Percentiles rank a stretch among this genome's conserved stretches.
phyloP scores from a whole-genome alignment of 169 alveolate species.

The Perkinsus chesapeaki region DNA sequence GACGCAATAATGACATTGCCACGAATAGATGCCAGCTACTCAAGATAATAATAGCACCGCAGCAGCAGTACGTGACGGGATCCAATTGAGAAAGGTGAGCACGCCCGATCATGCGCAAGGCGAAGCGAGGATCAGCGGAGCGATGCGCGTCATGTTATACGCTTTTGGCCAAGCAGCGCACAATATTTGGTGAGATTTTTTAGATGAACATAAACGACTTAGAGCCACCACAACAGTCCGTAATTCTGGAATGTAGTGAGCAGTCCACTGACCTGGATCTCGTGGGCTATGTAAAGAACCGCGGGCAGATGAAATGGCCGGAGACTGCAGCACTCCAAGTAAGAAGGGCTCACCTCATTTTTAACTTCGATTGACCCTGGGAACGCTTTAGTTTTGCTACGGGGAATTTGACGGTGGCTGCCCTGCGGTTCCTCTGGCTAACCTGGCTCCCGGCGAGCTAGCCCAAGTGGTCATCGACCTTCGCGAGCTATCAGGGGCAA shows the following conservation, averaged over 20 bases:
- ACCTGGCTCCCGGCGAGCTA: not conserved
- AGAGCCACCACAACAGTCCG: not conserved
- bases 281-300: not conserved
- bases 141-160: not conserved
- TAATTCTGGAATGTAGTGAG: not conserved
- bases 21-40: not conserved
- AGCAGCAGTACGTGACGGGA: no score
- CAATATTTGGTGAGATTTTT: no score
- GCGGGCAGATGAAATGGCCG: not conserved
- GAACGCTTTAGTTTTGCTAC: not conserved
- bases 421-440: not conserved
- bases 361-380: no score
- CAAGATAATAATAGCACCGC: not conserved
- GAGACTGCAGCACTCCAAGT: not conserved
- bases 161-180: not conserved
- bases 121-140: not conserved
- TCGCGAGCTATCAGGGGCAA: not conserved
- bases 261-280: not conserved
- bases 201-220: not conserved
- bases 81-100: no score
- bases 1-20: not conserved
- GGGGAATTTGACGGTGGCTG: not conserved
- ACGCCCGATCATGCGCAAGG: not conserved
- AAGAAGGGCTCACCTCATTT: not conserved
- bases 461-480: not conserved